Percentiles rank a stretch among this genome's conserved stretches.
Evolutionary conservation across 75 land plant species (phyloP).

Genomic region (Sequoiadendron giganteum): DNA sequence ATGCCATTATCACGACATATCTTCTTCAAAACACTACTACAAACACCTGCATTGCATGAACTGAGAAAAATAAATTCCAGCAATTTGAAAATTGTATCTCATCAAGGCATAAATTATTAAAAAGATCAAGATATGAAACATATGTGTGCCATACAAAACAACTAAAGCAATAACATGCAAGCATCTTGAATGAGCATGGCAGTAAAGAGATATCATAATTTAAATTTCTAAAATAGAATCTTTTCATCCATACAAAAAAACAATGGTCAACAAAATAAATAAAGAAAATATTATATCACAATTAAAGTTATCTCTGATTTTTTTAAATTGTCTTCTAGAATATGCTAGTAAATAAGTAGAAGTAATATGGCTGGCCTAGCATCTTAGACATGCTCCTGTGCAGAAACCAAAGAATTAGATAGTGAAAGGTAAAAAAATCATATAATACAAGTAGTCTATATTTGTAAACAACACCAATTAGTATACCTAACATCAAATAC

Average conservation of each 20-base stretch:
- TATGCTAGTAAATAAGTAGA: background rate
- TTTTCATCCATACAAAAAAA: background rate
- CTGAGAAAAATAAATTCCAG: background rate
- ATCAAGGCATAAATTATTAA: background rate
- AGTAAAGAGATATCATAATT: background rate
- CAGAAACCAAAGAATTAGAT: background rate
- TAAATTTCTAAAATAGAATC: background rate
- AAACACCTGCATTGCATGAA: conserved; percentile 43
- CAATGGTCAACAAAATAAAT: background rate
- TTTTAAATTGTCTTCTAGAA: background rate
- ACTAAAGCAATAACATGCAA: background rate
- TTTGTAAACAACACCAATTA: background rate
- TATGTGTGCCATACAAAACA: background rate
- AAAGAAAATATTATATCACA: background rate
- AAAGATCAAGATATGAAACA: background rate
- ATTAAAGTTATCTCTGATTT: background rate
- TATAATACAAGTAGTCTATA: background rate
- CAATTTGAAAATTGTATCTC: background rate
- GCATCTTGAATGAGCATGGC: background rate
- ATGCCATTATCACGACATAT: conserved; percentile 71
- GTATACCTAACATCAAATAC: background rate
- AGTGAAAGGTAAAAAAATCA: background rate
- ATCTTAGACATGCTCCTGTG: background rate
- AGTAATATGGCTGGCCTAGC: background rate
- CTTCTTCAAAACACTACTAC: conserved; percentile 49